Base-by-base conservation (phyloP, 2,329 filamentous ascomycete species). In the Neophaeococcomyces mojaviensis region DNA sequence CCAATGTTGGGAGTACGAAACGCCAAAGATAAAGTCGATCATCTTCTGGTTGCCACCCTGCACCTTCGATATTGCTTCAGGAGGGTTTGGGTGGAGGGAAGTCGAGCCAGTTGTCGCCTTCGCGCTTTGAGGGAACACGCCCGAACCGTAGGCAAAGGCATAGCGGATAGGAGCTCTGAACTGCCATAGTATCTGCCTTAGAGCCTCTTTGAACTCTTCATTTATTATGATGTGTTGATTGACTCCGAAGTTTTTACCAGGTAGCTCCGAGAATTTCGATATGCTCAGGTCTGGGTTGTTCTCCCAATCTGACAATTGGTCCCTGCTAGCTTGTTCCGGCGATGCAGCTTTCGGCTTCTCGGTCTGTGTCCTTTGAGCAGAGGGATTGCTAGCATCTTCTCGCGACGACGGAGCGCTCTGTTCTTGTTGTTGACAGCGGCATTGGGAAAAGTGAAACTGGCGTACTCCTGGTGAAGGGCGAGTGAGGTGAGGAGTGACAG, bases 181-280 rank as follows among this genome's bases (percentile, higher is more conserved):
- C 59, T 94, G 80, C 78, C 88, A 92, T 18, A 96, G 72, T 53
- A 97, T 86, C 58, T 88, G 80, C 44, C 89, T 81, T 58, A 98
- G 68, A 10, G 84, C 84, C 65, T 96, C 86, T 61, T 95, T 96
- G 66, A 97, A 92, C 63, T 97, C 89, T 61, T 88, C 82, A 62
- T 97, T 94, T 61, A 97, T 94, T 49, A 88, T 76, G 73, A 97
- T 94, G 67, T 97, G 86, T 65, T 98, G 92, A 58, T 98, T 98
- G 57, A 89, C 82, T 13, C 92, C 92, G 57, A 97, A 97, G 57
- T 86, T 82, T 51, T 77, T 76, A 55, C 84, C 82, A 2, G 86
- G 86, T 18, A 92, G 73, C 60, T 90, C 76, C 24, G 81, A 80
- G 68, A 90, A 90, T 51, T 79, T 77, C 39, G 79, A 79, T 57